These are phyloP conservation scores for Tardiomyces blankii DNA, from an alignment of 1,139 yeast species.

Conservation along the genomic window DNA sequence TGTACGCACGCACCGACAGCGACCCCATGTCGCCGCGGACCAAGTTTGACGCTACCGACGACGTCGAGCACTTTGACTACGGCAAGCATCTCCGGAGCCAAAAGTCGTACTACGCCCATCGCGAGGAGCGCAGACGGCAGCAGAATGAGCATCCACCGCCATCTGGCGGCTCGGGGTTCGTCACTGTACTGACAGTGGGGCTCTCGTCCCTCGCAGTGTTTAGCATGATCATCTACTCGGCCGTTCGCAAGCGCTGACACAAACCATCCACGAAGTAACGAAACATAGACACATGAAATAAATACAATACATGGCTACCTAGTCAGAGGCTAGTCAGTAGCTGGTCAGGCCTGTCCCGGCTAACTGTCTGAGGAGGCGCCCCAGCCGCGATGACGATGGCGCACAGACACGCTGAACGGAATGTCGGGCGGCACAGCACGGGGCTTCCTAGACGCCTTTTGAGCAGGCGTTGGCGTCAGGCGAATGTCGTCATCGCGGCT, in stretches of 20 bases:
- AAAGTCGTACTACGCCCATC: slow-evolving; percentile 32
- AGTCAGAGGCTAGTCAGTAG: no score
- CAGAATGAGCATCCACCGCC: slow-evolving; percentile 1
- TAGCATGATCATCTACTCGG: not conserved
- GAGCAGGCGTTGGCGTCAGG: no score
- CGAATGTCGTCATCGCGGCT: no score
- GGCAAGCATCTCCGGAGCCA: slow-evolving; percentile 52
- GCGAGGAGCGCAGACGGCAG: slow-evolving; percentile 7
- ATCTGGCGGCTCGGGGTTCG: slow-evolving; percentile 6
- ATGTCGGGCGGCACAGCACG: no score
- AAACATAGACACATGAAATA: no score
- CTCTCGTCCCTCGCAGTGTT: not conserved
- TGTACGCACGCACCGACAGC: slow-evolving; percentile 5
- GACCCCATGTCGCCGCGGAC: slow-evolving; percentile 16
- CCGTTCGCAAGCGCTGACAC: not conserved
- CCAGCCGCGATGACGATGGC: no score
- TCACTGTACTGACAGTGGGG: not conserved
- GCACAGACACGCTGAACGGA: no score
- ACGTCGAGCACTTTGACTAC: slow-evolving; percentile 72
- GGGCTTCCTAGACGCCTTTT: no score
- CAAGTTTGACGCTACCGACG: slow-evolving; percentile 36
- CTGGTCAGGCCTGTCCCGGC: no score
- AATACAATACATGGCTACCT: no score
- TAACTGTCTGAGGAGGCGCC: no score
- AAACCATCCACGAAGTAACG: no score